Conservation (phyloP, 352 stramenopile genomes). For the Pythium pectinolyticum region DNA sequence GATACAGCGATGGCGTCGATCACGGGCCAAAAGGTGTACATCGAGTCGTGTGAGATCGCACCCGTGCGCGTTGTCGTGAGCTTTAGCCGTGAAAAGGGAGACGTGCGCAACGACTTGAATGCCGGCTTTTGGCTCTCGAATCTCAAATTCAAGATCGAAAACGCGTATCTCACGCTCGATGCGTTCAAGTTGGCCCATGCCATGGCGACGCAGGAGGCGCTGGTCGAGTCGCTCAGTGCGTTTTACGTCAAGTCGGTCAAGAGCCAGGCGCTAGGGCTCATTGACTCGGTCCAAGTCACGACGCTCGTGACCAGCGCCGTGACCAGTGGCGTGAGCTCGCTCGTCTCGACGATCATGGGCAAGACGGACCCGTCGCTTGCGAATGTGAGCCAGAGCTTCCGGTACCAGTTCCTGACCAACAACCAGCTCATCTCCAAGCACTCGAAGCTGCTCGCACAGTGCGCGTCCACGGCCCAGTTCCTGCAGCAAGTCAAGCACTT, state of each 20-base stretch:
- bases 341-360: conserved; percentile 79
- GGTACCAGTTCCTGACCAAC: conserved; percentile 76
- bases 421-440: conserved; percentile 74
- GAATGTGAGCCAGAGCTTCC: conserved; percentile 44
- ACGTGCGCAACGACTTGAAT: conserved; percentile 35
- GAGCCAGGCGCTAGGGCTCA: conserved; percentile 74
- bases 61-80: conserved; percentile 76
- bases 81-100: conserved; percentile 72
- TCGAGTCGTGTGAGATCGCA: conserved; percentile 63
- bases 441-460: conserved; percentile 47
- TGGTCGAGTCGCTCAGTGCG: conserved; percentile 55
- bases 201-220: conserved; percentile 70
- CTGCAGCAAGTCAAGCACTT: conserved; percentile 68
- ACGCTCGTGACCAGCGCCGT: conserved; percentile 85
- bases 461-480: conserved; percentile 52
- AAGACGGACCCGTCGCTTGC: conserved; percentile 68
- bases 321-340: conserved; percentile 66
- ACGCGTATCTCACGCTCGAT: conserved; percentile 75
- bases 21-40: conserved; percentile 78
- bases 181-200: conserved; percentile 66
- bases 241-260: conserved; percentile 87
- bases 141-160: conserved; percentile 86
- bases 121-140: conserved; percentile 78
- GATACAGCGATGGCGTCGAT: conserved; percentile 65
- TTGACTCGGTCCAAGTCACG: conserved; percentile 86